A percentile compares a stretch with the other conserved stretches of the same genome.
Conservation (phyloP, 2,329 filamentous ascomycete species). For the Falciphora oryzae region DNA sequence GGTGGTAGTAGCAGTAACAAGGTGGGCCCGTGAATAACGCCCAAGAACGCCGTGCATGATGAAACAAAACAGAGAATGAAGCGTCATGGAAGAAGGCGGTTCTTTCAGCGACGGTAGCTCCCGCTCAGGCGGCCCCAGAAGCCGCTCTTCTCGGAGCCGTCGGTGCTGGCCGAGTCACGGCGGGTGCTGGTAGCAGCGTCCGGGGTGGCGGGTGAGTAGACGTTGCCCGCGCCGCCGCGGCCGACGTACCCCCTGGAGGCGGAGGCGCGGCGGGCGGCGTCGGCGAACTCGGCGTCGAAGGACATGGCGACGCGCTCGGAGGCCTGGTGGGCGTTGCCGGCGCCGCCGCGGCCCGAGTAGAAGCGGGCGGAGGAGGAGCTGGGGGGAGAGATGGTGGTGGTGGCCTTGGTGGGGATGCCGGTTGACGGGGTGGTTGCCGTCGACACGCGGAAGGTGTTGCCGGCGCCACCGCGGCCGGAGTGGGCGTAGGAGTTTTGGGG, state of each 20-base stretch:
- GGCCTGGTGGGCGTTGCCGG: constrained; percentile 54
- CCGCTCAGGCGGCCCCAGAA: constrained; percentile 37
- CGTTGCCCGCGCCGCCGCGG: constrained; percentile 59
- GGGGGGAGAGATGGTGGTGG: constrained; percentile 31
- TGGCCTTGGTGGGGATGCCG: constrained; percentile 43
- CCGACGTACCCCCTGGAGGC: constrained; percentile 54
- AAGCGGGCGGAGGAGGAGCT: constrained; percentile 47
- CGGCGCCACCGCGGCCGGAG: constrained; percentile 50
- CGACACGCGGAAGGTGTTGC: constrained; percentile 48
- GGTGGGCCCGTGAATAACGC: neutral
- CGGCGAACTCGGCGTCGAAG: constrained; percentile 62
- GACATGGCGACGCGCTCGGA: constrained; percentile 52
- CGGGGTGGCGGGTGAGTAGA: constrained; percentile 24
- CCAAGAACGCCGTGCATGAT: constrained; percentile 5
- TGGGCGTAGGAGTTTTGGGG: constrained; percentile 41
- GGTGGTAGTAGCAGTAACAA: no score
- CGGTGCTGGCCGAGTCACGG: constrained; percentile 19
- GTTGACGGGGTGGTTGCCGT: constrained; percentile 37
- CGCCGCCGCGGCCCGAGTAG: constrained; percentile 61
- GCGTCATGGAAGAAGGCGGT: no score
- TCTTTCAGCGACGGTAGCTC: constrained; percentile 26
- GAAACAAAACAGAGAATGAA: constrained; percentile 7
- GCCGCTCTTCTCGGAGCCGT: constrained; percentile 17
- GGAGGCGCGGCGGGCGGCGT: constrained; percentile 46
- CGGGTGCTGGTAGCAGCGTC: constrained; percentile 24